A percentile compares a stretch with the other conserved stretches of the same genome.
phyloP scores from a whole-genome alignment of 495 filamentous ascomycete species.

The Xylaria curta region DNA sequence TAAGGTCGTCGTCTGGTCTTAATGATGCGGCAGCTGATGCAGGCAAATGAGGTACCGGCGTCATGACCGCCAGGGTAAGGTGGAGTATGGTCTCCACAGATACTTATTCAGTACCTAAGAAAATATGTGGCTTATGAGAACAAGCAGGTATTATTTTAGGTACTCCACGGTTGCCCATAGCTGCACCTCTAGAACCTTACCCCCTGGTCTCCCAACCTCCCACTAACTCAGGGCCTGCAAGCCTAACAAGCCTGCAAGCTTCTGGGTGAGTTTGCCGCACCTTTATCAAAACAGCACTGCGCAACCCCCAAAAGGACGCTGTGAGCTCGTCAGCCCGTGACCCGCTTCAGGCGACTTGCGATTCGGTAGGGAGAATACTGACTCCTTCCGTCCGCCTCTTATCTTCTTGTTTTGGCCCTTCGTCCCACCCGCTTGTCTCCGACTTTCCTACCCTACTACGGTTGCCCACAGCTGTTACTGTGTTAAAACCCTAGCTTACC shows the following conservation, averaged over 20 bases:
- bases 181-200: background rate
- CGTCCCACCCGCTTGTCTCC: constrained; percentile 3
- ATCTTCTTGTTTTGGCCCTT: background rate
- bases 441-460: constrained; percentile 12
- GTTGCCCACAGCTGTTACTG: too few relatives aligned
- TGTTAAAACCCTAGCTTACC: too few relatives aligned
- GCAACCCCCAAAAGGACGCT: background rate
- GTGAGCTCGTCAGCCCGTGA: background rate
- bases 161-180: background rate
- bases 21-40: constrained; percentile 15
- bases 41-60: constrained; percentile 12
- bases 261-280: background rate
- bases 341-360: constrained; percentile 7
- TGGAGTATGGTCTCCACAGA: background rate
- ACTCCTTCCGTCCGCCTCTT: constrained; percentile 16
- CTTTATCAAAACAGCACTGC: background rate
- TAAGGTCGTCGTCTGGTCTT: constrained; percentile 6
- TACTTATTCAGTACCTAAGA: background rate
- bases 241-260: background rate
- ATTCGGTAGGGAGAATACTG: background rate
- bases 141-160: background rate
- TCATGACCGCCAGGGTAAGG: constrained; percentile 2
- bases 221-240: background rate
- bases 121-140: background rate
- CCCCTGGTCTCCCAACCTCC: background rate